These are phyloP conservation scores for Decorospora gaudefroyi DNA, from an alignment of 2,329 filamentous ascomycete genomes.

Conservation along the genomic window DNA sequence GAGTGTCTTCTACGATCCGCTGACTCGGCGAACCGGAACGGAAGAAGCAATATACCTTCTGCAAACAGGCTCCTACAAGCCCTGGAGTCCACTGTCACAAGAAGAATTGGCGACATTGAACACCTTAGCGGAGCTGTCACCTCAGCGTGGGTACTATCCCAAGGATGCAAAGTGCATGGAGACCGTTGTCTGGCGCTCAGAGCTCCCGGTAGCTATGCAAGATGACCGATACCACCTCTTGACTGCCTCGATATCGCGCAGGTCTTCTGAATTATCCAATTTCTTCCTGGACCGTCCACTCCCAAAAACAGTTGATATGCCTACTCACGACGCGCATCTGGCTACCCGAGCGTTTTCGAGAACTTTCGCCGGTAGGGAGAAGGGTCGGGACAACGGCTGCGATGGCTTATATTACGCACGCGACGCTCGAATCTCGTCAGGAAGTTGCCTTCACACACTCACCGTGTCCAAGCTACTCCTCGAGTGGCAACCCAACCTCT, in stretches of 20 bases:
- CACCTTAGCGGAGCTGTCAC: slow-evolving; percentile 45
- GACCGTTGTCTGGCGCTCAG: slow-evolving; percentile 38
- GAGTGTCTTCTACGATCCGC: slow-evolving; percentile 59
- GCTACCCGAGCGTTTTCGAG: slow-evolving; percentile 20
- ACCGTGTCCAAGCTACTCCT: slow-evolving; percentile 19
- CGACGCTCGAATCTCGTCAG: slow-evolving; percentile 12
- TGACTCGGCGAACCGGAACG: slow-evolving; percentile 63
- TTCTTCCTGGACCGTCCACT: slow-evolving; percentile 2
- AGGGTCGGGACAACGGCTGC: no score
- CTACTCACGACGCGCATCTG: slow-evolving; percentile 21
- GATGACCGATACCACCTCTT: slow-evolving; percentile 35
- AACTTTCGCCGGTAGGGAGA: neutral
- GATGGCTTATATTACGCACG: slow-evolving; percentile 21
- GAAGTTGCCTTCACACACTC: slow-evolving; percentile 11
- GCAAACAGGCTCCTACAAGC: slow-evolving; percentile 55
- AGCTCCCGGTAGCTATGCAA: slow-evolving; percentile 33
- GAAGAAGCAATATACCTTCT: slow-evolving; percentile 63
- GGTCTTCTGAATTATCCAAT: slow-evolving; percentile 16
- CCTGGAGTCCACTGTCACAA: slow-evolving; percentile 30
- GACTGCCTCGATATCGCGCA: slow-evolving; percentile 21
- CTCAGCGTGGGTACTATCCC: slow-evolving; percentile 43
- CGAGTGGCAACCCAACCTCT: slow-evolving; percentile 13
- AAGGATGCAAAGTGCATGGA: slow-evolving; percentile 32
- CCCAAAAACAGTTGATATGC: neutral
- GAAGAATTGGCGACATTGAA: slow-evolving; percentile 11